Base-by-base conservation (phyloP, 2,329 filamentous ascomycete species). In the Graphiopsis chlorocephala region DNA sequence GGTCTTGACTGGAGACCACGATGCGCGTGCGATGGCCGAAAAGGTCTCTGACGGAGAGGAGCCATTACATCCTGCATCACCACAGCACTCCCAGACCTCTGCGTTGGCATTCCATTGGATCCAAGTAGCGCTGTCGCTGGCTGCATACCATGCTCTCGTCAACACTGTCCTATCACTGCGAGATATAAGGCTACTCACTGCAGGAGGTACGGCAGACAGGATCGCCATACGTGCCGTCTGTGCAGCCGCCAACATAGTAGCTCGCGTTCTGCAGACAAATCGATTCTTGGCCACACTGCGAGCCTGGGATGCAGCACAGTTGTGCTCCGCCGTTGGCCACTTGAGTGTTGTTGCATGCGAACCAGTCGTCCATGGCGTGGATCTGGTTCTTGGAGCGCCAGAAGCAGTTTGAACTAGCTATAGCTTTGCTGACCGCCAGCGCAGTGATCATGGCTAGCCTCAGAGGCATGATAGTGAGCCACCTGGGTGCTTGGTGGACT, bases 331-430 rank as follows among this genome's bases (percentile, higher is more conserved):
- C 50, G 10, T 17, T 12, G 17, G 11, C 23, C 20, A 52, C 59
- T 63, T 63, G 48, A 20, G 64, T 65, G 29, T 63, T 65, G 50
- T 65, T 65, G 60, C 64, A 65, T 6, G 64, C 64, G 29, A 58
- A 63, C 64, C 64, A 65, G 17, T 50, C 33, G 17, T 42, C 38
- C 17, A 52, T 31, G 14, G 50, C n/a, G 38, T 63, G 14, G 26
- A 65, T 63, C 23, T 52, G 35, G n/a, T 58, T 63, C 25, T 26
- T 28, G 28, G 48, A 26, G 31, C 64, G 58, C 64, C 64, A 63
- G 64, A 45, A 65, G 52, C 64, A 65, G 52, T 63, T 58, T 10
- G n/a, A 7, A 8, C 38, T 42, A 8, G 38, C 38, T 8, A 20
- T 42, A n/a, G 38, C 38, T n/a, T 20, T 8, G 38, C 17, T 42